A percentile compares a stretch with the other conserved stretches of the same genome.
Conservation (phyloP, 2,329 filamentous ascomycete species). For the Aspergillus eucalypticola region DNA sequence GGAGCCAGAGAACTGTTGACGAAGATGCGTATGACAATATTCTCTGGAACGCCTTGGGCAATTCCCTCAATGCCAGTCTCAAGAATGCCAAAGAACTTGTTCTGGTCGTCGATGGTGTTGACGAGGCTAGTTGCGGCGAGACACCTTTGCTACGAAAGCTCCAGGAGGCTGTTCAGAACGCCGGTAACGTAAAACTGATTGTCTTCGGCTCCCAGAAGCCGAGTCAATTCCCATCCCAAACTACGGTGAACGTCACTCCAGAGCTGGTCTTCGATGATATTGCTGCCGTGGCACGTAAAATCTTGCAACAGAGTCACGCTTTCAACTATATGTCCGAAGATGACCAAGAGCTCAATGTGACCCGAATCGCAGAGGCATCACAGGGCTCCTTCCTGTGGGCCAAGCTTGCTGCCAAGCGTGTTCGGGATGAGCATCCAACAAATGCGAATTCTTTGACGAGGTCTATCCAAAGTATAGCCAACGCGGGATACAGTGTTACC, state of each 20-base stretch:
- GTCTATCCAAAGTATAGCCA: slow-evolving; percentile 28
- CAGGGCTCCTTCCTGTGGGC: slow-evolving; percentile 44
- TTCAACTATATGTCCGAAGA: slow-evolving; percentile 31
- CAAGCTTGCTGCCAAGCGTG: slow-evolving; percentile 35
- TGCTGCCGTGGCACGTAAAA: slow-evolving; percentile 31
- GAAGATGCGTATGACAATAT: slow-evolving; percentile 35
- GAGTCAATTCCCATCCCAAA: slow-evolving; percentile 5
- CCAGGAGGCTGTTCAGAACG: slow-evolving; percentile 21
- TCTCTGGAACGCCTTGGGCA: slow-evolving; percentile 37
- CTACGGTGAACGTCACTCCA: slow-evolving; percentile 29
- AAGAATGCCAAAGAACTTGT: slow-evolving; percentile 36
- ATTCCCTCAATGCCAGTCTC: slow-evolving; percentile 29
- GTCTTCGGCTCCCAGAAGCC: slow-evolving; percentile 29
- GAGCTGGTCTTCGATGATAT: slow-evolving; percentile 40
- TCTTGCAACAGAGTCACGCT: slow-evolving; percentile 25
- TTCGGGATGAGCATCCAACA: slow-evolving; percentile 28
- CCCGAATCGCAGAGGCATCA: slow-evolving; percentile 34
- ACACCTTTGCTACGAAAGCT: slow-evolving; percentile 30
- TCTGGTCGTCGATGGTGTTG: slow-evolving; percentile 41
- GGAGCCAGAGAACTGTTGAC: slow-evolving; percentile 22
- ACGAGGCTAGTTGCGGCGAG: slow-evolving; percentile 37
- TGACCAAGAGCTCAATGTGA: slow-evolving; percentile 35
- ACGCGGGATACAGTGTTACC: slow-evolving; percentile 27
- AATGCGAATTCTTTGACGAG: slow-evolving; percentile 27
- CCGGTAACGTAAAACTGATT: slow-evolving; percentile 31